Conservation (phyloP, 371 early-diverging fungal genomes). For the Encephalitozoon intestinalis region DNA sequence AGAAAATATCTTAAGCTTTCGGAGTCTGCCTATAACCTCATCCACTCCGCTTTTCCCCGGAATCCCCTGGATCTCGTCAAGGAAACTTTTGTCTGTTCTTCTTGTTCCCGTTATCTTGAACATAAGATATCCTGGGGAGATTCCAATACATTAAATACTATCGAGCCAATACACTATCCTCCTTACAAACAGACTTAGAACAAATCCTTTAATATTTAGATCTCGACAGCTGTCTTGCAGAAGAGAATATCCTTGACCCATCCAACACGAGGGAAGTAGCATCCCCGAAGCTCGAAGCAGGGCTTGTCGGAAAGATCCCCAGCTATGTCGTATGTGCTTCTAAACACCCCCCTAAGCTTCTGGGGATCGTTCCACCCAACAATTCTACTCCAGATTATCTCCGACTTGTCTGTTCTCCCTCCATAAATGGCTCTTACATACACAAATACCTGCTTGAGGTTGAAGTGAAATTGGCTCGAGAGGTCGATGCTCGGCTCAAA, state of each 20-base stretch:
- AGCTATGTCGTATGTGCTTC: conserved; percentile 11
- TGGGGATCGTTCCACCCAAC: conserved; percentile 18
- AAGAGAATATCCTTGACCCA: conserved; percentile 15
- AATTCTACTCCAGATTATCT: conserved; percentile 51
- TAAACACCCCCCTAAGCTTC: conserved; percentile 18
- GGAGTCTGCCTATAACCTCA: neutral
- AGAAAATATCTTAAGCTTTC: conserved; percentile 15
- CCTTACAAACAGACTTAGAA: neutral
- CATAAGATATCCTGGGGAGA: neutral
- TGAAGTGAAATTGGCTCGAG: conserved; percentile 34
- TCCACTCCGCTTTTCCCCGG: neutral
- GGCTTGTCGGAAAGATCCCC: neutral
- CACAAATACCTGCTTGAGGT: conserved; percentile 51
- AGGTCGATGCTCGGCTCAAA: conserved; percentile 50
- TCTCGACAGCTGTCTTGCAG: conserved; percentile 1
- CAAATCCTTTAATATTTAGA: neutral
- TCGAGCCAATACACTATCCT: neutral
- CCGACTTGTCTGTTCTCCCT: neutral
- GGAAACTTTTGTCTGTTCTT: conserved; percentile 5
- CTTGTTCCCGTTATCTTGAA: conserved; percentile 4
- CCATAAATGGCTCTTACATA: conserved; percentile 26
- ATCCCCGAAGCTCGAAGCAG: conserved; percentile 42
- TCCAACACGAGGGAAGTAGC: conserved; percentile 41
- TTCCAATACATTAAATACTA: neutral
- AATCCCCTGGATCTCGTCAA: neutral